Evolutionary conservation across 495 filamentous ascomycete genomes (phyloP), one percentile per base, ranked within the genome.

Genomic region (Talaromyces borbonicus): DNA sequence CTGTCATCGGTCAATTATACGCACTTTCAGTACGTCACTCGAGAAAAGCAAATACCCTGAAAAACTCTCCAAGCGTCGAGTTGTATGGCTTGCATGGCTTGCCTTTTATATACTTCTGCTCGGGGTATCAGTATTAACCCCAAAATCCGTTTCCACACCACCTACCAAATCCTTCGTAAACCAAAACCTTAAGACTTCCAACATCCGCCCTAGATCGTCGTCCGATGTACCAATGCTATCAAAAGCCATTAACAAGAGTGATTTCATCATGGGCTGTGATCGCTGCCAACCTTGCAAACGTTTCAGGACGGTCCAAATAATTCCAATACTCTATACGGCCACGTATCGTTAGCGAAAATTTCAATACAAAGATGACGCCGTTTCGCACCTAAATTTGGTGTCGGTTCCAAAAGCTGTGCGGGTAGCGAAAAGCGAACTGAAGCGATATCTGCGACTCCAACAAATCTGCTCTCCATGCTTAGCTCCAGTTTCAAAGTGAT

Each of bases 41-140:
- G 9, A 5, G 14, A 6, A 5, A n/a, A 32, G 16, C 8, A 26
- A 36, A 20, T 57, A 85, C 65, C 92, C 74, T 31, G 66, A 98
- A 98, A 66, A 96, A 97, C 65, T 98, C 92, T n/a, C 92, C 92
- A 31, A 98, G 63, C 6, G 87, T 86, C 29, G 90, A 95, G 62
- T 98, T 98, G 65, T 98, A 98, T 5, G 92, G 92, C 62, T 98
- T 98, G 77, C 88, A 95, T 8, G 92, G 92, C 68, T 90, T 95
- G 36, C 92, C 90, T 62, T 97, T 97, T 53, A 95, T 87, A 56
- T 95, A 98, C 79, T 97, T 98, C 74, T 84, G 56, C 48, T 26
- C 22, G 53, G 40, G 9, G 46, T 15, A 9, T 38, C 12, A 39
- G 22, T 25, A 35, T 20, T n/a, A n/a, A n/a, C n/a, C n/a, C n/a